Percentiles rank a stretch among this genome's conserved stretches.
phyloP scores from a whole-genome alignment of 495 filamentous ascomycete genomes.

The Aspergillus indologenus region DNA sequence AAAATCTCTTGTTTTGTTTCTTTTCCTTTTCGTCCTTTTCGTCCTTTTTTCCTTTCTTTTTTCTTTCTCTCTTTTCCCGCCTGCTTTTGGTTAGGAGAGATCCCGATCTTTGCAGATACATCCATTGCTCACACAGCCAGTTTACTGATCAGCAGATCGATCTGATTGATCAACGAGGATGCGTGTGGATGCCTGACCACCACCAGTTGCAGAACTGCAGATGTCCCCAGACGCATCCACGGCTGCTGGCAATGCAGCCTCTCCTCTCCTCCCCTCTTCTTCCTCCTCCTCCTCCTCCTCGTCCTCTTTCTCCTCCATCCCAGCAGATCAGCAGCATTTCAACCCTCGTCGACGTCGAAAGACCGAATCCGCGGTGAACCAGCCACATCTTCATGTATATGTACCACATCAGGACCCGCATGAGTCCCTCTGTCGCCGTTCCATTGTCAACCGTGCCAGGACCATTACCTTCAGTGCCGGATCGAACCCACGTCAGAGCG shows the following conservation, averaged over 20 bases:
- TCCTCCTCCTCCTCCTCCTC: background rate
- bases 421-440: constrained; percentile 11
- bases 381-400: constrained; percentile 17
- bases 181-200: constrained; percentile 26
- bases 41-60: background rate
- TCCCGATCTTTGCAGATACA: background rate
- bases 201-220: constrained; percentile 14
- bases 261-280: background rate
- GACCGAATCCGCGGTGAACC: constrained; percentile 23
- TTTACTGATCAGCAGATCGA: constrained; percentile 1
- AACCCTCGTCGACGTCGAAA: constrained; percentile 18
- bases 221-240: constrained; percentile 19
- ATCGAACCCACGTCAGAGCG: background rate
- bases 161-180: constrained; percentile 16
- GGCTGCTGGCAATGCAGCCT: constrained; percentile 5
- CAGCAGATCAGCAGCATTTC: constrained; percentile 8
- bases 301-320: constrained; percentile 12
- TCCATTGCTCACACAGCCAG: background rate
- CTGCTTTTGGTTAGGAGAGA: background rate
- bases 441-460: constrained; percentile 10
- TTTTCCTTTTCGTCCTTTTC: background rate
- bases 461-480: constrained; percentile 1
- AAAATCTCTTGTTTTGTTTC: background rate
- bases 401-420: constrained; percentile 12
- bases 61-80: background rate